Conservation (phyloP, 2,329 filamentous ascomycete species). For the Ascochyta clinopodiicola region DNA sequence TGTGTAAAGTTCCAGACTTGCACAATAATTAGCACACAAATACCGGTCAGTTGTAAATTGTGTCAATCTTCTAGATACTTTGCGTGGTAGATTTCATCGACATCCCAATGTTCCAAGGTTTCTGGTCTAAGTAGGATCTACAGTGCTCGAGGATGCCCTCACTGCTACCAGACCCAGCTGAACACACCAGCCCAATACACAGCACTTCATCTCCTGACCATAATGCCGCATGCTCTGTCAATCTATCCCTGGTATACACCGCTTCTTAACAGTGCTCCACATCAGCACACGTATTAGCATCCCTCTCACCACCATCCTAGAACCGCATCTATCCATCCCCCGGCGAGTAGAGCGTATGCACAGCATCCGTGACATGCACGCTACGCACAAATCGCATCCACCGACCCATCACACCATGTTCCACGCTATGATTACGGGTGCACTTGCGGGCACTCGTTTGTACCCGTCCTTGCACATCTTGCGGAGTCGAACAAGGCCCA, state of each 20-base stretch:
- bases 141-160: no score
- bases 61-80: background rate
- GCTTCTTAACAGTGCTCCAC: background rate
- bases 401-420: constrained; percentile 11
- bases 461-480: constrained; percentile 16
- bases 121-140: no score
- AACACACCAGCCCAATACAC: no score
- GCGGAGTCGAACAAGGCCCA: constrained; percentile 8
- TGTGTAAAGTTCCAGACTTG: background rate
- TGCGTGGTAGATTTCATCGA: background rate
- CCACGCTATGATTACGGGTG: constrained; percentile 13
- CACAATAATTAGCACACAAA: background rate
- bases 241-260: background rate
- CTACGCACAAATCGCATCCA: constrained; percentile 4
- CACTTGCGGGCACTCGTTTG: constrained; percentile 11
- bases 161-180: no score
- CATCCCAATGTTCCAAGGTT: no score
- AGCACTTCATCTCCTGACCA: background rate
- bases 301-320: background rate
- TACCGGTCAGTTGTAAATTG: background rate
- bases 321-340: background rate
- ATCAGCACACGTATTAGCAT: background rate
- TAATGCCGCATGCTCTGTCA: background rate
- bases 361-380: background rate
- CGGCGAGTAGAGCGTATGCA: constrained; percentile 13